These are phyloP conservation scores for Melaleuca quinquenervia DNA, from an alignment of 345 rosid species.

Conservation along the genomic window DNA sequence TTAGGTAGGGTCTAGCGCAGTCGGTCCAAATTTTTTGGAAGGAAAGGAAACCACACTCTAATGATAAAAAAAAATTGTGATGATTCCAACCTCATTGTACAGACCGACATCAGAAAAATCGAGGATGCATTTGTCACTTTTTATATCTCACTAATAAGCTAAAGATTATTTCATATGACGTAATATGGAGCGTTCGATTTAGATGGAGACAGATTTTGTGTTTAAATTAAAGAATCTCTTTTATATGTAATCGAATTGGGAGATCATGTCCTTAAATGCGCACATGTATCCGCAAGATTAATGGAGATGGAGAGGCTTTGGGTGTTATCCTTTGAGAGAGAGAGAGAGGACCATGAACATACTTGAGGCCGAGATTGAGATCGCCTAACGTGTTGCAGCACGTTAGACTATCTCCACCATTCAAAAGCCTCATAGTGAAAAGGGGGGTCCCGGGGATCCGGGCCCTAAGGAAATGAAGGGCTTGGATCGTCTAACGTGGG, in stretches of 20 bases:
- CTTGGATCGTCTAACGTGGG: no score
- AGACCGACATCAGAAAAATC: neutral
- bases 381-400: no score
- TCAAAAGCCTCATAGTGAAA: no score
- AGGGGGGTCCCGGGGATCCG: no score
- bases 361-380: neutral
- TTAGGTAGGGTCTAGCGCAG: neutral
- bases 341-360: neutral
- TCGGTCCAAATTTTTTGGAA: neutral
- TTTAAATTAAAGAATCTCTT: rapidly evolving
- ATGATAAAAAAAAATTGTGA: neutral
- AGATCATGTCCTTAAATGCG: neutral
- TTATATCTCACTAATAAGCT: neutral
- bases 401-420: no score
- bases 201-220: no score
- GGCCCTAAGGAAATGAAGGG: no score
- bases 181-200: neutral
- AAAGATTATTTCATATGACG: neutral
- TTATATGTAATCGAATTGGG: neutral
- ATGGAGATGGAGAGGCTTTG: neutral
- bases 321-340: neutral
- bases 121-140: neutral
- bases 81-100: neutral
- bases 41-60: neutral
- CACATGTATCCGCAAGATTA: neutral